Evolutionary conservation across 495 filamentous ascomycete species (phyloP).

Genomic region (Talaromyces liani): DNA sequence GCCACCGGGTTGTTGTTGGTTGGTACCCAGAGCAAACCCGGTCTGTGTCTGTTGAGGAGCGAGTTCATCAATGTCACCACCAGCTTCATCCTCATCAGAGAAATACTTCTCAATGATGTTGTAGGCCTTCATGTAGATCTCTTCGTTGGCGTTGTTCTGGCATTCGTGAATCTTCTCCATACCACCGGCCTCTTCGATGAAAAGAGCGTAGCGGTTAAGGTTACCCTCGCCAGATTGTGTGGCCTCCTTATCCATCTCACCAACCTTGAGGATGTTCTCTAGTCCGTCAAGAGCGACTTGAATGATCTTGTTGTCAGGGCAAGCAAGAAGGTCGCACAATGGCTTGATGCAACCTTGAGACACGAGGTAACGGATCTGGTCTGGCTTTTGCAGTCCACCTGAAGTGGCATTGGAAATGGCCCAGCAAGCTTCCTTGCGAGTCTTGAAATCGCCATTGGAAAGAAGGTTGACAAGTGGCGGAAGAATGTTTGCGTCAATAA

Average conservation of each 20-base stretch:
- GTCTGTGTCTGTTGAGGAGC: conserved; percentile 61
- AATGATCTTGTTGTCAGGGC: conserved; percentile 99
- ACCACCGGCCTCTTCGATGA: conserved; percentile 96
- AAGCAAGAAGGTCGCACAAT: conserved; percentile 89
- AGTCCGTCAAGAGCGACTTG: conserved; percentile 97
- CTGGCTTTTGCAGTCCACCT: conserved; percentile 95
- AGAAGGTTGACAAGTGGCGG: conserved; percentile 92
- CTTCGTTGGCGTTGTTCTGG: conserved; percentile 99
- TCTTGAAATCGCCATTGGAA: conserved; percentile 97
- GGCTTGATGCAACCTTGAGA: conserved; percentile 93
- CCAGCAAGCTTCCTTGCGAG: conserved; percentile 99
- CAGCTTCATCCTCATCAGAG: conserved; percentile 92
- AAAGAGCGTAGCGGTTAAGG: conserved; percentile 94
- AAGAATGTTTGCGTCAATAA: conserved; percentile 95
- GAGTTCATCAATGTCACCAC: conserved; percentile 63
- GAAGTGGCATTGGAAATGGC: conserved; percentile 99
- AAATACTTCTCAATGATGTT: conserved; percentile 99
- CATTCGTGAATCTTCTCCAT: conserved; percentile 99
- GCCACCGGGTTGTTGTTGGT: conserved; percentile 63
- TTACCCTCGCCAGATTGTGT: conserved; percentile 57
- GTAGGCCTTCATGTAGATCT: conserved; percentile 99
- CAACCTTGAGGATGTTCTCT: conserved; percentile 99
- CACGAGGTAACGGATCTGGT: conserved; percentile 95
- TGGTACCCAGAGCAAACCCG: conserved; percentile 79
- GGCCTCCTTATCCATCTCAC: conserved; percentile 94